Base-by-base conservation (phyloP, 2,329 filamentous ascomycete species). In the Aspergillus neotritici region DNA sequence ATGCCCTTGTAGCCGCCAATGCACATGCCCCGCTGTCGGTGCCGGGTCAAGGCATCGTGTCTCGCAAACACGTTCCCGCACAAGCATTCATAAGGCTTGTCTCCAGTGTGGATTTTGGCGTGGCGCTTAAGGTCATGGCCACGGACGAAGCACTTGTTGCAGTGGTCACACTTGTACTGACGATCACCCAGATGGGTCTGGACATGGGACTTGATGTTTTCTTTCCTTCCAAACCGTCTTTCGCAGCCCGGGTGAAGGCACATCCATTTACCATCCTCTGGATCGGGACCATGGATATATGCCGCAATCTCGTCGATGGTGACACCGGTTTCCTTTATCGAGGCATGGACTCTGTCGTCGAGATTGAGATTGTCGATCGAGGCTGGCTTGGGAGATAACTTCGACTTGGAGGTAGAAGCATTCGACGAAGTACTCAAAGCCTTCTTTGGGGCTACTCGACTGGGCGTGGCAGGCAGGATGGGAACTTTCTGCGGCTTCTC, bases 171-270 rank as follows among this genome's bases (percentile, higher is more conserved):
- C 66, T 87, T 84, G 70, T 88, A 98, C 64, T 96, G 93, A 37
- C 93, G 80, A 65, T 98, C 93, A 58, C 94, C 93, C 51, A 98
- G 83, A 68, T 98, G 93, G 3, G 93, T 98, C 69, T 98, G 93
- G 11, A 98, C 87, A 65, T 98, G 93, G 1, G 90, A 94, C 65
- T 95, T 94, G 73, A 97, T 96, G 69, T 98, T 97, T 67, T 98
- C 93, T 66, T 96, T 94, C 55, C 93, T 82, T n/a, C 90, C 91
- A 62, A 98, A 97, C 41, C 83, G 80, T 67, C 95, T 94, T 55
- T 83, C 79, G 67, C 93, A 98, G 21, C 82, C 83, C 7, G 87
- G 73, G 55, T 71, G 90, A n/a, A 80, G 68, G 62, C 86, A 93
- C 5, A 82, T 73, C 84, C 85, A 93, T 66, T 88, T 89, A 55